These are phyloP conservation scores for Prunus campanulata DNA, from an alignment of 306 rosid genomes.

Conservation along the genomic window DNA sequence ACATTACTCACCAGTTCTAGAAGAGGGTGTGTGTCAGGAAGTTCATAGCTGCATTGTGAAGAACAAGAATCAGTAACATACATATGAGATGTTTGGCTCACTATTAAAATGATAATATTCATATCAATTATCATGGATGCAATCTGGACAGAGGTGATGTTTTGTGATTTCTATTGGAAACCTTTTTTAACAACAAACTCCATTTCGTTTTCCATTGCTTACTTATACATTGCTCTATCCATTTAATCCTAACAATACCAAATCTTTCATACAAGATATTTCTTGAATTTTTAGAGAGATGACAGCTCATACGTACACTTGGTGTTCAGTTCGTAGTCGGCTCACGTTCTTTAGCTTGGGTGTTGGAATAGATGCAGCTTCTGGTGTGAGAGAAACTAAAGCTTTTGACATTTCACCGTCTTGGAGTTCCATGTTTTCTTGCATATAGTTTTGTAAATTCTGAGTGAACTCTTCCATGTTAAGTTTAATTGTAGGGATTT, in stretches of 20 bases:
- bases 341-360: conserved; percentile 88
- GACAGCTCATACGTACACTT: conserved; percentile 67
- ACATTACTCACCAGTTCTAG: conserved; percentile 66
- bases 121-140: background rate
- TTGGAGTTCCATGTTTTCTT: conserved; percentile 84
- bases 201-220: background rate
- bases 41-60: conserved; percentile 79
- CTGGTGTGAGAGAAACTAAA: conserved; percentile 69
- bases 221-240: background rate
- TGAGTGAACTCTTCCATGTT: conserved; percentile 74
- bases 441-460: conserved; percentile 83
- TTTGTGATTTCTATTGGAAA: background rate
- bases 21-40: conserved; percentile 95
- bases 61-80: conserved; percentile 33
- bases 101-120: background rate
- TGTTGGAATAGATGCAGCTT: conserved; percentile 77
- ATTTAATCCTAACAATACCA: background rate
- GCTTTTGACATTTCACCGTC: conserved; percentile 89
- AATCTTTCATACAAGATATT: conserved; percentile 4
- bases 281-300: conserved; percentile 23
- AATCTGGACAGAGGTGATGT: background rate
- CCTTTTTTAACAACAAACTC: background rate
- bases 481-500: conserved; percentile 85
- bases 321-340: conserved; percentile 91
- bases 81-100: conserved; percentile 8